Base-by-base conservation (phyloP, 306 rosid genomes). In the Cicer judaicum region DNA sequence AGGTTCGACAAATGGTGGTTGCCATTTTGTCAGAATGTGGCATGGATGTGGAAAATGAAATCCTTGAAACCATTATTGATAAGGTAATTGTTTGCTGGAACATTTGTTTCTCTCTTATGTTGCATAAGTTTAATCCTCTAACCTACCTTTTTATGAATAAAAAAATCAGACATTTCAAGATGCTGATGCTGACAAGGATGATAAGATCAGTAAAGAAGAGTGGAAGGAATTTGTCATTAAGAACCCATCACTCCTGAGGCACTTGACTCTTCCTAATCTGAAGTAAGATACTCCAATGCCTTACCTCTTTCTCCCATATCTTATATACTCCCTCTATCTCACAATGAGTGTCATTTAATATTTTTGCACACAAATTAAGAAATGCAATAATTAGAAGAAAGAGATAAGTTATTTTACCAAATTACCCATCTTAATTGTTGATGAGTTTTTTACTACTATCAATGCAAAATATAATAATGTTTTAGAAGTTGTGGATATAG, bases 1-100 rank as follows among this genome's bases (percentile, higher is more conserved):
- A 88, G 96, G 93, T 90, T 24, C 86, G 64, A 76, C 89, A 88
- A 80, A 87, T 90, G 96, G 88, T 88, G 47, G 81, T 78, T 55
- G 91, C 96, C 18, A 84, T 79, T 59, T 53, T 90, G 84, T 57
- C 79, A 62, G 96, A 88, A 80, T 66, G 79, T 13, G 82, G 84
- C 36, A 55, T 84, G 47, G 40, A 82, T 41, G 57, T 88, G 49
- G 78, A 86, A 8, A 86, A 88, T 19, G 85, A 88, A 79, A n/a
- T 75, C 78, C 79, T 90, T 5, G 87, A 88, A 66, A 48, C 77
- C 36, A 88, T 90, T 70, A 63, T 90, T 49, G 83, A 86, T 7
- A 84, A 85, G 87, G 96, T 78, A 82, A 63, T 68, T 61, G 49
- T 63, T 64, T 13, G 73, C 74, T 34, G 41, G 40, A 48, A 43